Conservation (phyloP, 1,139 yeast species). For the Hyphopichia fennica region DNA sequence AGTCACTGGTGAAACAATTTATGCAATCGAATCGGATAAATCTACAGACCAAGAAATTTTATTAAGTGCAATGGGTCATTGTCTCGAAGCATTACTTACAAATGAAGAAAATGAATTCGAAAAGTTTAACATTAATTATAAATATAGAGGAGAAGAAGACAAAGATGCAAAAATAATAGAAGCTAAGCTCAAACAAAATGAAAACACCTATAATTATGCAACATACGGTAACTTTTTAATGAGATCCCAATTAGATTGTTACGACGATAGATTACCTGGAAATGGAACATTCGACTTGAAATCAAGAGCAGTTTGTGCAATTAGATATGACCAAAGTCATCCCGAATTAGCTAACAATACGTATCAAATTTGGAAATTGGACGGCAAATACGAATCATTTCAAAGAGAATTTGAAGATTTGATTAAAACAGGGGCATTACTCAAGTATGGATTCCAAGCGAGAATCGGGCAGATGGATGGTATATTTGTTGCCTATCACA, state of each 20-base stretch:
- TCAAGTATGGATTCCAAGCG: slow-evolving; percentile 89
- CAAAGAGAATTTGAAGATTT: slow-evolving; percentile 79
- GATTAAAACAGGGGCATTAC: slow-evolving; percentile 65
- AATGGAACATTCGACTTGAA: slow-evolving; percentile 91
- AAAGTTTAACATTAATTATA: slow-evolving; percentile 20
- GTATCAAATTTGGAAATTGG: slow-evolving; percentile 61
- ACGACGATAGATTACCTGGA: slow-evolving; percentile 76
- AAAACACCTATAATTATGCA: slow-evolving; percentile 67
- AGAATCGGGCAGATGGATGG: slow-evolving; percentile 98
- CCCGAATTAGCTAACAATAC: slow-evolving; percentile 55
- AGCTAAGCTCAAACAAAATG: slow-evolving; percentile 17
- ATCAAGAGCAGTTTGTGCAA: slow-evolving; percentile 86
- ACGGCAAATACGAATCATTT: slow-evolving; percentile 73
- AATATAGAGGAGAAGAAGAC: slow-evolving; percentile 4
- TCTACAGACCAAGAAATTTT: slow-evolving; percentile 68
- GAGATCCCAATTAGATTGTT: slow-evolving; percentile 91
- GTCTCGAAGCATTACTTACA: slow-evolving; percentile 73
- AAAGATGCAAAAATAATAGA: slow-evolving; percentile 7
- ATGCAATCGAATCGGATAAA: slow-evolving; percentile 72
- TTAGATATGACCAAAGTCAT: slow-evolving; percentile 73
- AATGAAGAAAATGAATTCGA: slow-evolving; percentile 51
- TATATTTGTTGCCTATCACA: slow-evolving; percentile 88
- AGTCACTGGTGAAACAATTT: slow-evolving; percentile 33
- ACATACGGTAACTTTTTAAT: slow-evolving; percentile 66
- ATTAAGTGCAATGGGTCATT: slow-evolving; percentile 76